Base-by-base conservation (phyloP, 1,284 basidiomycete genomes). In the Cystobasidiaceae sp. region DNA sequence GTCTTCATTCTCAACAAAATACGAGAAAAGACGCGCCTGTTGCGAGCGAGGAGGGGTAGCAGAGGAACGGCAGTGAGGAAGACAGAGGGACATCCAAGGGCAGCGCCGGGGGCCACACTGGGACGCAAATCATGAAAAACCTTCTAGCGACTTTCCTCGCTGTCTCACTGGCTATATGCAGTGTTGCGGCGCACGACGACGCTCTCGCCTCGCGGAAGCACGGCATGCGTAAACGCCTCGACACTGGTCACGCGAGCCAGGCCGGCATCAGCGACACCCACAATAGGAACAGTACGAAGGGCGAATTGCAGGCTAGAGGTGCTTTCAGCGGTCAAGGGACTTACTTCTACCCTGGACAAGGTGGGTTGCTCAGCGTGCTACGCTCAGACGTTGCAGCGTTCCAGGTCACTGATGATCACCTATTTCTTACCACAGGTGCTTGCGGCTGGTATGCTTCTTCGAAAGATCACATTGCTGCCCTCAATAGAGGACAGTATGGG, bases 331-430 rank as follows among this genome's bases (percentile, higher is more conserved):
- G 61, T 2, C 51, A 64, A 23, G 61, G 51, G 19, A 64, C 61
- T 5, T 55, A 64, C 61, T 56, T 55, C 30, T 23, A 64, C 4
- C 61, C 61, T 28, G 61, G 61, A 23, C 34, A 63, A 46, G 60
- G 60, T 63, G 21, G 8, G 50, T 46, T n/a, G 41, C 28, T n/a
- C 27, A 13, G 13, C 28, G 25, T 23, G 13, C 13, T 11, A 28
- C 27, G 13, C 21, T 11, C 11, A 30, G 49, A 30, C 49, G 49
- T 28, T 23, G 23, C 23, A n/a, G n/a, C n/a, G n/a, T n/a, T n/a
- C 37, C 37, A 9, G 37, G 11, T 39, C 37, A 9, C n/a, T n/a
- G n/a, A 9, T 39, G 37, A 9, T 9, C n/a, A n/a, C n/a, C n/a
- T n/a, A n/a, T n/a, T 19, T 32, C 8, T 50, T 8, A 17, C 23